Percentiles rank a stretch among this genome's conserved stretches.
phyloP scores from a whole-genome alignment of 1,284 basidiomycete genomes.

The Puccinia horiana region DNA sequence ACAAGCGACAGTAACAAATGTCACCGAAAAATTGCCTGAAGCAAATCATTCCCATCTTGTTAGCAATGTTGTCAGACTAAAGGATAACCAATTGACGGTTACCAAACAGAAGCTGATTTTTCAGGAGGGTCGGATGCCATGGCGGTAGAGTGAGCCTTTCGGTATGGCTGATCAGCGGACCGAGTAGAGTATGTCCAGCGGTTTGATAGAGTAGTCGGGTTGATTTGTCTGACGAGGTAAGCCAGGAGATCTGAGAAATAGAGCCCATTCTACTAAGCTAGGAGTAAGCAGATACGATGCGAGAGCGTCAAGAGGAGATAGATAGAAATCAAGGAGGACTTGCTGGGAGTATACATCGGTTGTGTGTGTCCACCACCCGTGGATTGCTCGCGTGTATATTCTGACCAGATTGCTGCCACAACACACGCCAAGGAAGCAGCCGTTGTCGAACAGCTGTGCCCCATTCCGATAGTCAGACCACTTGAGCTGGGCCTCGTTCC shows the following conservation, averaged over 20 bases:
- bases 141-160: neutral
- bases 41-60: neutral
- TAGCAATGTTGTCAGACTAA: neutral
- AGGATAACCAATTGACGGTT: neutral
- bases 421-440: constrained; percentile 13
- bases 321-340: constrained; percentile 10
- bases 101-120: constrained; percentile 28
- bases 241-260: constrained; percentile 43
- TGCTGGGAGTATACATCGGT: constrained; percentile 16
- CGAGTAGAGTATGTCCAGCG: neutral
- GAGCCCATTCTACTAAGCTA: constrained; percentile 17
- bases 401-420: neutral
- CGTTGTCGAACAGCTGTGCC: neutral
- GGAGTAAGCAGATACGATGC: neutral
- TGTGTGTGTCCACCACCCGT: constrained; percentile 38
- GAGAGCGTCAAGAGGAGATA: neutral
- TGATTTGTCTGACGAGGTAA: neutral
- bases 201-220: constrained; percentile 13
- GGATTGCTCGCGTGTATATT: constrained; percentile 27
- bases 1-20: constrained; percentile 10
- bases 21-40: neutral
- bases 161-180: neutral
- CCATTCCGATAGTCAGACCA: constrained; percentile 17
- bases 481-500: constrained; percentile 13
- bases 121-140: constrained; percentile 32